A percentile compares a stretch with the other conserved stretches of the same genome.
Conservation (phyloP, 768 basidiomycete species). For the Agaricus subrufescens region DNA sequence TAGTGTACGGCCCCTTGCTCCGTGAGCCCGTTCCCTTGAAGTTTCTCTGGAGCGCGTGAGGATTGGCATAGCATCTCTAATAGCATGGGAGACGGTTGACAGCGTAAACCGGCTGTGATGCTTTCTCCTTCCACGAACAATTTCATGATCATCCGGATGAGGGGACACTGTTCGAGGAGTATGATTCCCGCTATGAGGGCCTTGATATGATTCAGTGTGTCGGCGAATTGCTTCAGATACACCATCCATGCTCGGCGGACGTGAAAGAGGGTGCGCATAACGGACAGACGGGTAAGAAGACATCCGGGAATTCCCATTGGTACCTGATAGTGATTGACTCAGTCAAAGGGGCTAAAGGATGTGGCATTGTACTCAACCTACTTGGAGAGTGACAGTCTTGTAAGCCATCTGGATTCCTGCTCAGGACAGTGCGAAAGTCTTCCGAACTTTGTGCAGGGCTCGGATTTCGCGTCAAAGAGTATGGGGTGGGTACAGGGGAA, state of each 20-base stretch:
- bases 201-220: neutral
- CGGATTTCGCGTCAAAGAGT: slow-evolving; percentile 3
- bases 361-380: neutral
- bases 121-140: slow-evolving; percentile 10
- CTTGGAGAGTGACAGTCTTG: slow-evolving; percentile 3
- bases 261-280: slow-evolving; percentile 25
- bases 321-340: slow-evolving; percentile 11
- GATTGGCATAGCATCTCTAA: slow-evolving; percentile 41
- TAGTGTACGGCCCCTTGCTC: slow-evolving; percentile 22
- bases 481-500: slow-evolving; percentile 4
- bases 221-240: slow-evolving; percentile 24
- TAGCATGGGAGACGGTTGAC: slow-evolving; percentile 42
- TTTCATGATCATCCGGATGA: slow-evolving; percentile 2
- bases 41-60: neutral
- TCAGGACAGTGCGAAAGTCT: slow-evolving; percentile 32
- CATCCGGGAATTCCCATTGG: neutral
- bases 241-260: slow-evolving; percentile 36
- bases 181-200: neutral
- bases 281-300: neutral
- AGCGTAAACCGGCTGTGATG: slow-evolving; percentile 35
- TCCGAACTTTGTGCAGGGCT: slow-evolving; percentile 31
- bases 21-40: slow-evolving; percentile 5
- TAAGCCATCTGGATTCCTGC: slow-evolving; percentile 19
- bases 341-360: too few species aligned
- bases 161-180: slow-evolving; percentile 1